phyloP scores from a whole-genome alignment of 441 rosid genomes.

The Jatropha multifida region DNA sequence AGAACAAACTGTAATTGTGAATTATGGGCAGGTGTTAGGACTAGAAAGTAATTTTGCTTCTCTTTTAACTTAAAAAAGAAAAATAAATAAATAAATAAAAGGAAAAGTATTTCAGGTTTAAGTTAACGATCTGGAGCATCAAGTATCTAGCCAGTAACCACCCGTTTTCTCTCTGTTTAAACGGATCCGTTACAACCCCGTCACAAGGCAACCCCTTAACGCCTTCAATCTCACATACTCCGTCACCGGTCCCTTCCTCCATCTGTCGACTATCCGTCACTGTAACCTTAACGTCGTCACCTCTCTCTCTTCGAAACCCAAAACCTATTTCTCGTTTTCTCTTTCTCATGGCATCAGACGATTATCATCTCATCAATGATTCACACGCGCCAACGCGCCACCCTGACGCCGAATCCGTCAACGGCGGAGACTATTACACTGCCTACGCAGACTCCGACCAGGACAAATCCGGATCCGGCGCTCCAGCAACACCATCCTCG shows the following conservation, averaged over 20 bases:
- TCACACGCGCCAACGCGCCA: conserved; percentile 27
- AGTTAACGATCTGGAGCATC: neutral
- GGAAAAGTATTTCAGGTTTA: neutral
- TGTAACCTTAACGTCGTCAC: conserved; percentile 33
- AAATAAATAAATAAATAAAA: neutral
- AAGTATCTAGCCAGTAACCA: neutral
- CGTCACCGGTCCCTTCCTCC: conserved; percentile 18
- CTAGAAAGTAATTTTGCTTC: neutral
- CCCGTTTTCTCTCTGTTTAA: conserved; percentile 19
- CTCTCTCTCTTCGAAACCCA: neutral
- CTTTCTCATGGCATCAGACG: conserved; percentile 37
- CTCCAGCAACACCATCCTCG: conserved; percentile 30
- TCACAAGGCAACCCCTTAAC: conserved; percentile 2
- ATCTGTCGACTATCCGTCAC: conserved; percentile 1
- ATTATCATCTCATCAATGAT: conserved; percentile 29
- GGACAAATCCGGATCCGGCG: conserved; percentile 28
- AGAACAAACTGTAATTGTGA: no score
- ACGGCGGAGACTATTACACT: conserved; percentile 28
- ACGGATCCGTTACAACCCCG: conserved; percentile 39
- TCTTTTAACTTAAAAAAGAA: neutral
- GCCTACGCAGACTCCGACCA: conserved; percentile 28
- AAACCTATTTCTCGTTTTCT: neutral
- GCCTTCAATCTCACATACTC: neutral
- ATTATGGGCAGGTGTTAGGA: neutral
- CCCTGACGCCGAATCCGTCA: conserved; percentile 22